Evolutionary conservation across 1,284 basidiomycete genomes (phyloP).

Genomic region (Cutaneotrichosporon cavernicola): DNA sequence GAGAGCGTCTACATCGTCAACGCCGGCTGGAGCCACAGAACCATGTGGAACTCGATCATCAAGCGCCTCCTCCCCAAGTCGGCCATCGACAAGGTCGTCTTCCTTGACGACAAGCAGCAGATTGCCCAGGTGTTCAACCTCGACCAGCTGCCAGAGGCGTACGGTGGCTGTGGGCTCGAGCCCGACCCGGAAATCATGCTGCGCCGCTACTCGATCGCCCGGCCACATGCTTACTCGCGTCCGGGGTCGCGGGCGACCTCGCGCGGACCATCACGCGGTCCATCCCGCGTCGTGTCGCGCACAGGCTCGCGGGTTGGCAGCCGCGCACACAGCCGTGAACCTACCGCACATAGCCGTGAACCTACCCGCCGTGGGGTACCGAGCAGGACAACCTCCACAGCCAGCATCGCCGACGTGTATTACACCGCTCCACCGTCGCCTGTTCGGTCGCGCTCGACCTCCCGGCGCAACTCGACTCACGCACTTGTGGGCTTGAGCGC

Average conservation of each 20-base stretch:
- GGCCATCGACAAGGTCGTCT: slow-evolving; percentile 55
- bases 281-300: slow-evolving; percentile 11
- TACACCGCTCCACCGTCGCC: slow-evolving; percentile 45
- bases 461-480: slow-evolving; percentile 3
- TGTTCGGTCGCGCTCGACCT: background rate
- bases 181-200: slow-evolving; percentile 33
- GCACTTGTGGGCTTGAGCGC: slow-evolving; percentile 14
- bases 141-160: slow-evolving; percentile 36
- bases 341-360: slow-evolving; percentile 3
- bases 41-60: slow-evolving; percentile 55
- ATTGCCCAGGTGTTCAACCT: slow-evolving; percentile 41
- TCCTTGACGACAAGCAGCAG: slow-evolving; percentile 40
- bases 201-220: slow-evolving; percentile 30
- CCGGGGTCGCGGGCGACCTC: slow-evolving; percentile 20
- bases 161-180: slow-evolving; percentile 34
- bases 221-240: slow-evolving; percentile 22
- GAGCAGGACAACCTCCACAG: slow-evolving; percentile 23
- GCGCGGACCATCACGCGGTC: slow-evolving; percentile 15
- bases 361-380: slow-evolving; percentile 1
- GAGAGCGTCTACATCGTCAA: slow-evolving; percentile 55
- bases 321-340: slow-evolving; percentile 7
- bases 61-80: slow-evolving; percentile 55
- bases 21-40: slow-evolving; percentile 56
- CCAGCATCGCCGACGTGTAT: slow-evolving; percentile 51
- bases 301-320: slow-evolving; percentile 4